Conservation (phyloP, 2,329 filamentous ascomycete genomes). For the Calonectria henricotiae region DNA sequence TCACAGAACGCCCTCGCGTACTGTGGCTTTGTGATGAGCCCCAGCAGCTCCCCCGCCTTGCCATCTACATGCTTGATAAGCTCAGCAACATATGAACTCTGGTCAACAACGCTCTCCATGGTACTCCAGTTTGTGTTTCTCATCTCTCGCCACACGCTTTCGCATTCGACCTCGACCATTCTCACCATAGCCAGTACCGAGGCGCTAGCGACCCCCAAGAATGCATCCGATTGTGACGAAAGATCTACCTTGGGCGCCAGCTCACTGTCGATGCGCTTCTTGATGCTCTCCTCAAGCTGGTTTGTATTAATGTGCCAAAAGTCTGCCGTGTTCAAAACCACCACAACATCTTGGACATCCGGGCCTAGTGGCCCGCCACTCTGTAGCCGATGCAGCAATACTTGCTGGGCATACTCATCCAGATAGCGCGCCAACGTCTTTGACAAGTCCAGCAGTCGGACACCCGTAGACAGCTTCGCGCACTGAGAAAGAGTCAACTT, state of each 20-base stretch:
- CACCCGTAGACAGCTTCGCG: slow-evolving; percentile 94
- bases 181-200: slow-evolving; percentile 88
- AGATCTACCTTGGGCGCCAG: slow-evolving; percentile 85
- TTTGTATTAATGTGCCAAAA: slow-evolving; percentile 96
- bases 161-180: slow-evolving; percentile 85
- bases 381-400: slow-evolving; percentile 82
- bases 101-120: slow-evolving; percentile 93
- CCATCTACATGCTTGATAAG: slow-evolving; percentile 82
- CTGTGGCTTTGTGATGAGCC: slow-evolving; percentile 87
- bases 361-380: slow-evolving; percentile 69
- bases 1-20: slow-evolving; percentile 97
- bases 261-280: slow-evolving; percentile 87
- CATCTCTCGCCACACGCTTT: slow-evolving; percentile 96
- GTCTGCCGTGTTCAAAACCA: slow-evolving; percentile 96
- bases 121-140: slow-evolving; percentile 95
- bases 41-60: slow-evolving; percentile 82
- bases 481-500: slow-evolving; percentile 94
- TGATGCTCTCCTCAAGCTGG: slow-evolving; percentile 95
- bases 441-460: slow-evolving; percentile 86
- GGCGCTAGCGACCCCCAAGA: slow-evolving; percentile 93
- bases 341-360: slow-evolving; percentile 81
- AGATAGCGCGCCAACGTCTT: slow-evolving; percentile 92
- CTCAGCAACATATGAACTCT: slow-evolving; percentile 92
- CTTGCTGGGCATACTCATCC: slow-evolving; percentile 95
- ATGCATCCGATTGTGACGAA: slow-evolving; percentile 93